Evolutionary conservation across 768 basidiomycete species (phyloP).

Genomic region (Leccinum longicurvipes): DNA sequence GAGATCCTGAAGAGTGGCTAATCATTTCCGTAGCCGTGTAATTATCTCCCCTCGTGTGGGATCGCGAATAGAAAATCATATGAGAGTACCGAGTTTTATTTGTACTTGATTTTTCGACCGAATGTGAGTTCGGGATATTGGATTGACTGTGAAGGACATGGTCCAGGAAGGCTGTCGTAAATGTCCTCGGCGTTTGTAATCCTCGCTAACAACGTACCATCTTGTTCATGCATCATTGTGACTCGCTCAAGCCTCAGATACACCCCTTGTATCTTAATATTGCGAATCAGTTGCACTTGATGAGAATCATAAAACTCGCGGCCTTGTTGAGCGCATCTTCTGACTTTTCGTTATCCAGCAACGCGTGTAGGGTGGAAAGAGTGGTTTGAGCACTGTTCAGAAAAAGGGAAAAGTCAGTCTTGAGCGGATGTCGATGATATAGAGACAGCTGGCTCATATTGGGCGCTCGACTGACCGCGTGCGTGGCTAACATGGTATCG

Average conservation of each 20-base stretch:
- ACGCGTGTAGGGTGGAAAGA: neutral
- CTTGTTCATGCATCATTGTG: no score
- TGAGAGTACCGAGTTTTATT: neutral
- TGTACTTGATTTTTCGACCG: neutral
- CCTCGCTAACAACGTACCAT: neutral
- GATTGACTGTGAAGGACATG: no score
- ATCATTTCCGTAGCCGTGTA: neutral
- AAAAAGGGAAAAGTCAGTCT: neutral
- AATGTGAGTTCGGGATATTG: neutral
- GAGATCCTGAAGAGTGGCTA: neutral
- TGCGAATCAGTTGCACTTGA: no score
- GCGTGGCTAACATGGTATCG: no score
- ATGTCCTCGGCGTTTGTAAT: neutral
- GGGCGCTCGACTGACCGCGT: no score
- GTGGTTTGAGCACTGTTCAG: neutral
- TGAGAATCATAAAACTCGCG: no score
- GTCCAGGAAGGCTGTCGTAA: no score
- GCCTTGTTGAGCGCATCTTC: no score
- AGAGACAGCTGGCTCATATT: no score
- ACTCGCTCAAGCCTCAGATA: neutral
- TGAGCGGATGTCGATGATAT: neutral
- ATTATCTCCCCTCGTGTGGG: neutral
- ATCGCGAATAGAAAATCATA: neutral
- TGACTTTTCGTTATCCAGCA: neutral
- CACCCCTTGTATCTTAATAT: neutral